Conservation (phyloP, 2,329 filamentous ascomycete genomes). For the Lasiodiplodia hormozganensis region DNA sequence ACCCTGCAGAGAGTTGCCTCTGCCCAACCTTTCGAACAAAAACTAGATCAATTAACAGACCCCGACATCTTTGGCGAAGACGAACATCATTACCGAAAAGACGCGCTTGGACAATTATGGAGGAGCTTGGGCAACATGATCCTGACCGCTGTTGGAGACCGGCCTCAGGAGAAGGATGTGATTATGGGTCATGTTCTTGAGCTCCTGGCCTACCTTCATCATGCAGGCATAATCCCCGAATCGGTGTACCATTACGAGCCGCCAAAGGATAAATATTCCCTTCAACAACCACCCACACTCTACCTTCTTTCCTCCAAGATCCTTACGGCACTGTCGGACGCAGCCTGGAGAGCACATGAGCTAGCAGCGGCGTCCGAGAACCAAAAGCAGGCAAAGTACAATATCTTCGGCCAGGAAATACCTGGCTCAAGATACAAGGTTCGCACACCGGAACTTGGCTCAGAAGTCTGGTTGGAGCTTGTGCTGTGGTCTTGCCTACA, state of each 20-base stretch:
- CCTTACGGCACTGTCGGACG: constrained; percentile 57
- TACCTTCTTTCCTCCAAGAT: constrained; percentile 57
- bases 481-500: constrained; percentile 59
- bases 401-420: constrained; percentile 51
- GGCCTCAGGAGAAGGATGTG: constrained; percentile 32
- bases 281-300: constrained; percentile 56
- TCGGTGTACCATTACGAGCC: constrained; percentile 52
- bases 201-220: constrained; percentile 57
- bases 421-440: constrained; percentile 52
- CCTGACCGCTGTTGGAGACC: constrained; percentile 42
- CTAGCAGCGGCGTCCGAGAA: constrained; percentile 38
- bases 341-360: constrained; percentile 57
- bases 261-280: constrained; percentile 42
- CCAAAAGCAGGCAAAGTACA: constrained; percentile 45
- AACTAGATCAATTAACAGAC: constrained; percentile 9
- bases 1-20: constrained; percentile 33
- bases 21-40: neutral
- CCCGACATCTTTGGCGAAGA: neutral
- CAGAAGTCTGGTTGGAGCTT: constrained; percentile 60
- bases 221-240: constrained; percentile 54
- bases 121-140: constrained; percentile 55
- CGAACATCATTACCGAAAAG: constrained; percentile 19
- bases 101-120: constrained; percentile 54
- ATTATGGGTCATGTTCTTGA: constrained; percentile 55
- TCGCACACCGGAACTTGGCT: constrained; percentile 48